Conservation (phyloP, 768 basidiomycete genomes). For the Lactifluus echinatus region DNA sequence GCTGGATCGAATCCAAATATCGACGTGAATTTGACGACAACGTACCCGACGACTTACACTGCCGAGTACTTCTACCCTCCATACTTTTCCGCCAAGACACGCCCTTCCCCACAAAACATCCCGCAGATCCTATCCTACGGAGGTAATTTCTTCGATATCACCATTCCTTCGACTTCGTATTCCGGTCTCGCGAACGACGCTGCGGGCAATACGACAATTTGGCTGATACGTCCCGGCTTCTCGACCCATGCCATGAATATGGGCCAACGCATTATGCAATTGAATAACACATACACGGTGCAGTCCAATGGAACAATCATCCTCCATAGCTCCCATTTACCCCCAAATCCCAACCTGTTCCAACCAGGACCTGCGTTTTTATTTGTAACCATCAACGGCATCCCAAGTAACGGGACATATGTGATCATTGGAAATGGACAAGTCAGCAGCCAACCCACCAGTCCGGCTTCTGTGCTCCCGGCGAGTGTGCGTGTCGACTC, state of each 20-base stretch:
- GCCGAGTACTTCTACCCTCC: slow-evolving; percentile 88
- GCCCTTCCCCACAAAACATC: slow-evolving; percentile 62
- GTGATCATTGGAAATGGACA: slow-evolving; percentile 74
- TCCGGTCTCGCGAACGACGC: slow-evolving; percentile 58
- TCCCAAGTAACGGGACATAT: slow-evolving; percentile 72
- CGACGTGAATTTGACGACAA: slow-evolving; percentile 57
- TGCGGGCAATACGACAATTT: slow-evolving; percentile 66
- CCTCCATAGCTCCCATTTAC: slow-evolving; percentile 73
- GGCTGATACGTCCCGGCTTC: slow-evolving; percentile 76
- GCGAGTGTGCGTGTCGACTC: slow-evolving; percentile 36
- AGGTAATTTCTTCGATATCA: slow-evolving; percentile 69
- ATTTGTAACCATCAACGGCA: slow-evolving; percentile 75
- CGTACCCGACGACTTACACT: slow-evolving; percentile 70
- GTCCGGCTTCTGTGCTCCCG: slow-evolving; percentile 39
- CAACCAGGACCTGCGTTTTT: slow-evolving; percentile 83
- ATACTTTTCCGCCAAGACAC: slow-evolving; percentile 63
- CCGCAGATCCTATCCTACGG: slow-evolving; percentile 80
- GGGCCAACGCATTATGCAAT: slow-evolving; percentile 73
- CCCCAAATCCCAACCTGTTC: slow-evolving; percentile 78
- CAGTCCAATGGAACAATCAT: slow-evolving; percentile 67
- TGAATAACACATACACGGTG: slow-evolving; percentile 80
- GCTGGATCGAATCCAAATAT: slow-evolving; percentile 92
- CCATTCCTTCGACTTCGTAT: slow-evolving; percentile 57
- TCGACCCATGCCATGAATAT: slow-evolving; percentile 85
- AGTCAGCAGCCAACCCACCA: slow-evolving; percentile 60